Base-by-base conservation (phyloP, 176 grass and related monocot species). In the Oryza brachyantha region DNA sequence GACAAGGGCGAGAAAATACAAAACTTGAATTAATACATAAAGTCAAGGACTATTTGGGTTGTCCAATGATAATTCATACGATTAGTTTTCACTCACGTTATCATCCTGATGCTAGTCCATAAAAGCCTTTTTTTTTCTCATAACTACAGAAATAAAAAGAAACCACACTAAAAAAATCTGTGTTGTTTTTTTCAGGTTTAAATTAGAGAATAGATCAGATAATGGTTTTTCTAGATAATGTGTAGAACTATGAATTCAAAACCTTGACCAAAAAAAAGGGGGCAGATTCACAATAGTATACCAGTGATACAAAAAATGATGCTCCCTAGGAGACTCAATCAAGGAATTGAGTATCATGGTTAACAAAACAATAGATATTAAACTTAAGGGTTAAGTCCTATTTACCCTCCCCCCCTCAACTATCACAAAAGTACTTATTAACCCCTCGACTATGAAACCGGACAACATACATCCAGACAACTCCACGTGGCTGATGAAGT, bases 141-240 rank as follows among this genome's bases (percentile, higher is more conserved):
- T 25, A 57, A 54, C 13, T 60, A 54, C 14, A 8, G 13, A 0
- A 40, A 58, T 25, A 64, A 11, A 10, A 19, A 76, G 39, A 34
- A 68, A 76, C 62, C 24, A 77, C 10, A 17, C 5, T 4, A 3
- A 38, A 4, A 4, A 64, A 35, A 26, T 28, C 40, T 9, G 0
- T 26, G 48, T 42, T 31, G 10, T 52, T 81, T 72, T 64, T 82
- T 64, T n/a, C n/a, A 35, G 29, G 43, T 50, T 75, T 38, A 81
- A 81, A 27, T 29, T 52, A 57, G 7, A 57, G 1, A 57, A 57
- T 57, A 24, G 2, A 57, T 52, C 46, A 6, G 17, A 52, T 52
- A 8, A 17, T 52, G 46, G 17, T 2, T 21, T 43, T 16, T 46
- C 14, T 25, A 38, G 29, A 85, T 37, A 61, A 41, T 14, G 4